These are phyloP conservation scores for Pseudogymnoascus sp. DNA, from an alignment of 2,329 filamentous ascomycete species.

Conservation along the genomic window DNA sequence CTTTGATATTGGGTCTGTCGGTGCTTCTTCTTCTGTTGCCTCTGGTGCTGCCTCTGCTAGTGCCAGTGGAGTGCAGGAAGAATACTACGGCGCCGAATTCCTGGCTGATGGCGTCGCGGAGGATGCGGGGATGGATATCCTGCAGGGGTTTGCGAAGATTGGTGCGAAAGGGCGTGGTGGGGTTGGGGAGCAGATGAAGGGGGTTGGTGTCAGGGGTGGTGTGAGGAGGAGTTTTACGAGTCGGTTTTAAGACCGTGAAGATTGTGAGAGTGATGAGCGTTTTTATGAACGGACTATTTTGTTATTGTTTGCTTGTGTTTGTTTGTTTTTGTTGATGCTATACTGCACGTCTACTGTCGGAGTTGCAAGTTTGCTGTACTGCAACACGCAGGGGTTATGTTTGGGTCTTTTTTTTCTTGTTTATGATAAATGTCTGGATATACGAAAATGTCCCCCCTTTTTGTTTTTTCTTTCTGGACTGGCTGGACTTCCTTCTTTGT, in stretches of 20 bases:
- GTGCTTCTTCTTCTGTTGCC: conserved; percentile 19
- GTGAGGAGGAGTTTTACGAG: conserved; percentile 26
- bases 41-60: conserved; percentile 4
- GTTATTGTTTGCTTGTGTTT: neutral
- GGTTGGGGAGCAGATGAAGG: conserved; percentile 27
- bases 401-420: neutral
- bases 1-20: conserved; percentile 10
- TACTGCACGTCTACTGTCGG: neutral
- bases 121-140: conserved; percentile 56
- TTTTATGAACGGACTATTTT: neutral
- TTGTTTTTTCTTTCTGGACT: neutral
- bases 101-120: conserved; percentile 51
- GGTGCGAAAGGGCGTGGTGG: conserved; percentile 39
- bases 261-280: neutral
- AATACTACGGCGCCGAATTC: conserved; percentile 46
- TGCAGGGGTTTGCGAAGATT: conserved; percentile 69
- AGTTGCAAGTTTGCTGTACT: neutral
- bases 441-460: neutral
- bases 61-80: conserved; percentile 30
- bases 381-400: neutral
- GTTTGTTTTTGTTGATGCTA: neutral
- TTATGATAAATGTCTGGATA: conserved; percentile 3
- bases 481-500: neutral
- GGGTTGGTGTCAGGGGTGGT: conserved; percentile 17
- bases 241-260: conserved; percentile 20